phyloP scores from a whole-genome alignment of 768 basidiomycete genomes.

The Mycena maculata region DNA sequence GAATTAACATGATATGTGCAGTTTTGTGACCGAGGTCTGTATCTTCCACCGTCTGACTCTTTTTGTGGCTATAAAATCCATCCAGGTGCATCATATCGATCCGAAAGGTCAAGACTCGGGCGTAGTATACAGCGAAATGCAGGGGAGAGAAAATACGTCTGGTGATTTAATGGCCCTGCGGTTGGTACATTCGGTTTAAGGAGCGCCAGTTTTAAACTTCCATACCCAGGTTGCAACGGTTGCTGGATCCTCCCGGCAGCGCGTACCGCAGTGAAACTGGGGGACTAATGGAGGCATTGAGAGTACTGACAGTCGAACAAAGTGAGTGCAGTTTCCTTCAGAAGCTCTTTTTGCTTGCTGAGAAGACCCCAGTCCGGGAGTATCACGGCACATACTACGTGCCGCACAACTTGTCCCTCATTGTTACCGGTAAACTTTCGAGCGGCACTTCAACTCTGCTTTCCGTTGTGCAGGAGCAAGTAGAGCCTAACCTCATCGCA shows the following conservation, averaged over 20 bases:
- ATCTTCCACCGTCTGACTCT: constrained; percentile 11
- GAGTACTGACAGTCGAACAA: constrained; percentile 87
- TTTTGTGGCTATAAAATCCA: constrained; percentile 21
- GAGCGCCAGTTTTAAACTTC: constrained; percentile 8
- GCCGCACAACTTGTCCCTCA: constrained; percentile 91
- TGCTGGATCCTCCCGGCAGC: constrained; percentile 84
- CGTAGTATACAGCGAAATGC: constrained; percentile 98
- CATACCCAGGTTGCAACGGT: constrained; percentile 72
- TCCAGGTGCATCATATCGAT: constrained; percentile 94
- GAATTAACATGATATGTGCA: constrained; percentile 37
- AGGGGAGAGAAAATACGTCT: constrained; percentile 93
- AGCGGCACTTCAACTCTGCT: constrained; percentile 81
- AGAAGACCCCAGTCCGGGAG: constrained; percentile 71
- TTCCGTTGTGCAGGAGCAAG: constrained; percentile 80
- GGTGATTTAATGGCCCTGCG: constrained; percentile 90
- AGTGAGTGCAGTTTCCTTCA: constrained; percentile 59
- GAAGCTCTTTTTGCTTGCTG: constrained; percentile 2
- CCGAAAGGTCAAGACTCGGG: constrained; percentile 91
- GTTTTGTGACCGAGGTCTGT: constrained; percentile 70
- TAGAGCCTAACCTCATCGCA: constrained; percentile 84
- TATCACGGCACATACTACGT: constrained; percentile 93
- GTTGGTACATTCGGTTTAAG: constrained; percentile 55
- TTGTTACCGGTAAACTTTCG: constrained; percentile 89
- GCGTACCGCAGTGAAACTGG: constrained; percentile 98
- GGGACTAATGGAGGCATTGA: constrained; percentile 91